Base-by-base conservation (phyloP, 306 rosid species). In the Sophora flavescens region DNA sequence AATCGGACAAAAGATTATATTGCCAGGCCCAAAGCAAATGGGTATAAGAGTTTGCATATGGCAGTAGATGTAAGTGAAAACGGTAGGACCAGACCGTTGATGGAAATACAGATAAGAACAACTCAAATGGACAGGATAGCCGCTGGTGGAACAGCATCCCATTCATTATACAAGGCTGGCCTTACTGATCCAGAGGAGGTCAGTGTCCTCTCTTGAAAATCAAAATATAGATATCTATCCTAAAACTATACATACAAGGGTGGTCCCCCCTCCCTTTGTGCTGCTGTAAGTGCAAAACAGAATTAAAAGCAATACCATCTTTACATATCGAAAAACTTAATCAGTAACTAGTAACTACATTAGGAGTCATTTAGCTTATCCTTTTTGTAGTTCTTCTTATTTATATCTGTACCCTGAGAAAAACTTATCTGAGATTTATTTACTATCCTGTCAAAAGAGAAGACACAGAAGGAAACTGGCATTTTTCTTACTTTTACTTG, bases 101-200 rank as follows among this genome's bases (percentile, higher is more conserved):
- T 94, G 98, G 98, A 94, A 87, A 79, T 94, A 78, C 98, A 94
- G 53, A 90, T 94, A 66, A 84, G 96, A 84, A 92, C 97, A n/a
- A 75, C 86, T 1, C 89, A 90, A 81, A 92, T 94, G 98, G 93
- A 94, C 77, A 77, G 81, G 78, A 71, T 81, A 77, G 97, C 98
- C 50, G 89, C 77, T 65, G 92, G 88, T 66, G 98, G 98, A 52
- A 76, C 82, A 1, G 98, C 98, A n/a, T 92, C 98, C 3, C 98
- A 94, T 82, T 89, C 98, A 6, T 83, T 92, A 81, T 94, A 94
- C 86, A 94, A 94, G 85, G 92, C 96, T 16, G 98, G 98, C 56
- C 87, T 95, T 80, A 89, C 96, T 3, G 86, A 92, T 80, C 97
- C 97, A 5, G 89, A 90, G 69, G 98, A 93, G 90, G 98, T 88